phyloP scores from a whole-genome alignment of 495 filamentous ascomycete genomes.

The Penicillium canariense region DNA sequence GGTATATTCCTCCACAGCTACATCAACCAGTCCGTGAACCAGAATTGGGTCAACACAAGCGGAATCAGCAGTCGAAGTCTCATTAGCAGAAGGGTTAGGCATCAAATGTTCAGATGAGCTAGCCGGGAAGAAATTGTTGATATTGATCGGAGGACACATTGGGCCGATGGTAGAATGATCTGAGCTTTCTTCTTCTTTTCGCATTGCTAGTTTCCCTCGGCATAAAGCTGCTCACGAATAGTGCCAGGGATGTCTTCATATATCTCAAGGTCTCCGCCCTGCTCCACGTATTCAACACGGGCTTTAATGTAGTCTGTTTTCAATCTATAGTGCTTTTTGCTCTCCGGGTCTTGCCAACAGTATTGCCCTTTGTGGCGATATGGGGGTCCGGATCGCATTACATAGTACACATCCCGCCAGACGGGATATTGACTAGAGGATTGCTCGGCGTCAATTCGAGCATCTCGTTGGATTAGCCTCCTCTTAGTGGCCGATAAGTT shows the following conservation, averaged over 20 bases:
- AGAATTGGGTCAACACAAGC: too few relatives aligned
- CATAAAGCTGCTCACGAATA: constrained; percentile 10
- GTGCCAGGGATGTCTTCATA: constrained; percentile 18
- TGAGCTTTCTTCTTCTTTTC: constrained; percentile 13
- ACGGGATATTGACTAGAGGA: constrained; percentile 8
- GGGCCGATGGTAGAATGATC: too few relatives aligned
- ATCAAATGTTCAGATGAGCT: too few relatives aligned
- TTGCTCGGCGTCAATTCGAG: constrained; percentile 19
- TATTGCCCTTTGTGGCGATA: constrained; percentile 23
- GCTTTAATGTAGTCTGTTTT: constrained; percentile 7
- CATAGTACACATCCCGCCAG: constrained; percentile 16
- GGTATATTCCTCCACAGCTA: too few relatives aligned
- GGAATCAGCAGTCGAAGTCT: too few relatives aligned
- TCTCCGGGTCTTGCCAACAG: constrained; percentile 21
- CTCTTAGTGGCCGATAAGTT: constrained; percentile 10
- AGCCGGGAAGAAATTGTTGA: too few relatives aligned
- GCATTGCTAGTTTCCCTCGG: constrained; percentile 6
- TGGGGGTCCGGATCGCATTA: constrained; percentile 19
- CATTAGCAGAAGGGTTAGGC: too few relatives aligned
- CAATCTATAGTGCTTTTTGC: constrained; percentile 13
- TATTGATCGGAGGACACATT: too few relatives aligned
- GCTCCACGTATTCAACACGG: constrained; percentile 21
- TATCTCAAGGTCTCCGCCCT: constrained; percentile 9
- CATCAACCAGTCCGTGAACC: too few relatives aligned
- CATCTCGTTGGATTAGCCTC: constrained; percentile 18